These are phyloP conservation scores for Fusarium gaditjirri DNA, from an alignment of 2,329 filamentous ascomycete species.

Conservation along the genomic window DNA sequence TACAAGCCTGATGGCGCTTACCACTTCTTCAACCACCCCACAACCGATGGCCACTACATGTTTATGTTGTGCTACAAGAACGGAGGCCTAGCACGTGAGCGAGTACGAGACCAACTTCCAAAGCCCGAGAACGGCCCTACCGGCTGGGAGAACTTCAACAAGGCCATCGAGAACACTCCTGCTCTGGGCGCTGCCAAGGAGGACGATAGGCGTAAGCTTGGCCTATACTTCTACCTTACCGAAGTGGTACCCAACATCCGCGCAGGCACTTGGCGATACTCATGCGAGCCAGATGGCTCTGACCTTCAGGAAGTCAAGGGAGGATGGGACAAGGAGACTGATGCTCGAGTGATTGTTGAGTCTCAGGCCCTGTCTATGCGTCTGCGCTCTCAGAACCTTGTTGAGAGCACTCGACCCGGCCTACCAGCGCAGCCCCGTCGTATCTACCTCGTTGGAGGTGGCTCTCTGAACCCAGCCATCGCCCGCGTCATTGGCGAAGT, in stretches of 20 bases:
- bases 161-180: conserved; percentile 72
- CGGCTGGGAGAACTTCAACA: conserved; percentile 85
- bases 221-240: conserved; percentile 93
- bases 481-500: conserved; percentile 87
- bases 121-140: conserved; percentile 57
- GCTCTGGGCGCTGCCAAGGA: conserved; percentile 70
- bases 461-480: conserved; percentile 89
- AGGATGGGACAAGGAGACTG: conserved; percentile 66
- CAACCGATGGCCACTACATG: conserved; percentile 92
- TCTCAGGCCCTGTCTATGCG: conserved; percentile 94
- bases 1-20: conserved; percentile 92
- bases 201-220: conserved; percentile 76
- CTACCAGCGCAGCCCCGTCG: conserved; percentile 87
- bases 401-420: conserved; percentile 62
- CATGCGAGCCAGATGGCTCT: conserved; percentile 65
- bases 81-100: conserved; percentile 90
- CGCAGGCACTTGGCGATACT: conserved; percentile 88
- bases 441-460: conserved; percentile 94
- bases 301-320: conserved; percentile 53
- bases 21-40: conserved; percentile 98
- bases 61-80: conserved; percentile 99
- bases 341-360: conserved; percentile 89
- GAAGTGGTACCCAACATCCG: conserved; percentile 95
- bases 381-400: conserved; percentile 82
- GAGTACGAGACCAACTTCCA: conserved; percentile 84